Percentiles rank a stretch among this genome's conserved stretches.
Evolutionary conservation across 1,284 basidiomycete species (phyloP).

Genomic region (Fereydounia khargensis): DNA sequence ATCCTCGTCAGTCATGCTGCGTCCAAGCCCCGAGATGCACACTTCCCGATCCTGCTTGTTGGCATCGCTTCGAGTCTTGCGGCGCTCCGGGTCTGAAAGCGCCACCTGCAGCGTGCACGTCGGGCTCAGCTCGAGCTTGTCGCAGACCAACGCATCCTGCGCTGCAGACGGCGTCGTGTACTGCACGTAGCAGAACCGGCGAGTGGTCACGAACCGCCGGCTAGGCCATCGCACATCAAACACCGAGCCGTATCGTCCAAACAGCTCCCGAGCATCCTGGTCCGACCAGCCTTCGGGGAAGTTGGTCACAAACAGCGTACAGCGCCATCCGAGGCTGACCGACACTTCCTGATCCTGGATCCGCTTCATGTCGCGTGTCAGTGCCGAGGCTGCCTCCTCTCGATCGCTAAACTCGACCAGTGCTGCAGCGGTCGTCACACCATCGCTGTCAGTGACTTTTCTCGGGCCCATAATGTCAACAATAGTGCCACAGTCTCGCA

Average conservation of each 20-base stretch:
- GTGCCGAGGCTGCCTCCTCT: slow-evolving; percentile 68
- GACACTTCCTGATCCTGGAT: slow-evolving; percentile 66
- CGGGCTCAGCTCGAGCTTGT: slow-evolving; percentile 68
- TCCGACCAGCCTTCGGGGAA: slow-evolving; percentile 87
- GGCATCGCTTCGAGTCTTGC: slow-evolving; percentile 81
- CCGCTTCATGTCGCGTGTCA: slow-evolving; percentile 89
- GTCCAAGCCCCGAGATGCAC: slow-evolving; percentile 79
- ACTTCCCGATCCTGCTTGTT: slow-evolving; percentile 75
- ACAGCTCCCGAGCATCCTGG: slow-evolving; percentile 69
- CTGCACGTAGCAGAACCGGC: slow-evolving; percentile 93
- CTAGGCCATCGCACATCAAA: slow-evolving; percentile 97
- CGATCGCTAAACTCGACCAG: slow-evolving; percentile 58
- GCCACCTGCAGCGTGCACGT: slow-evolving; percentile 72
- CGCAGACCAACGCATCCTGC: slow-evolving; percentile 72
- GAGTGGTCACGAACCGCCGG: slow-evolving; percentile 84
- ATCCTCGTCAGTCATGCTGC: slow-evolving; percentile 71
- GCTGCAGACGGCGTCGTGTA: slow-evolving; percentile 77
- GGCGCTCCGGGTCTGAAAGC: slow-evolving; percentile 85
- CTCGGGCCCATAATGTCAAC: slow-evolving; percentile 41
- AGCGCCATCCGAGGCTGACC: slow-evolving; percentile 87
- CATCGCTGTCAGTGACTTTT: slow-evolving; percentile 15
- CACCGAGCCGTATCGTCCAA: slow-evolving; percentile 79
- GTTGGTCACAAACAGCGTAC: slow-evolving; percentile 94
- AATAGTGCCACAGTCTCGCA: slow-evolving; percentile 66
- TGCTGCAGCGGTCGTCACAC: slow-evolving; percentile 43